These are phyloP conservation scores for Aspergillus uvarum DNA, from an alignment of 2,329 filamentous ascomycete genomes.

Conservation along the genomic window DNA sequence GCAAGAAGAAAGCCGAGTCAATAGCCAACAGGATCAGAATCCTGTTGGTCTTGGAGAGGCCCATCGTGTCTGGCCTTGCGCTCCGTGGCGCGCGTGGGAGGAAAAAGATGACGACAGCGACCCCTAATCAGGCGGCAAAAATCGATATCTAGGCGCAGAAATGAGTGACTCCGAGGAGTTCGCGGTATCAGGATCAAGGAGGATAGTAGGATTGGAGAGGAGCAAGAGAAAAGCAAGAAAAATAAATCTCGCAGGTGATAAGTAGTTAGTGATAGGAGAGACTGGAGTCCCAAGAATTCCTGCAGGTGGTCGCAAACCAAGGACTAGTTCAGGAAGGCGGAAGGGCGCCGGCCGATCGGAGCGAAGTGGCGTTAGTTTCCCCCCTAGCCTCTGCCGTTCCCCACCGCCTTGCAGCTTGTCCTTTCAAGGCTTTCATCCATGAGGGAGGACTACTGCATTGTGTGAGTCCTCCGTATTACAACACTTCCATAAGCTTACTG, in stretches of 20 bases:
- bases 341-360: background rate
- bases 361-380: constrained; percentile 8
- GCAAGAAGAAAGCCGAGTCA: constrained; percentile 82
- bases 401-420: background rate
- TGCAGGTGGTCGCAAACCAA: background rate
- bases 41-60: constrained; percentile 85
- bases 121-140: background rate
- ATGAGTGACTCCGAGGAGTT: background rate
- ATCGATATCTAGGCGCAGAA: background rate
- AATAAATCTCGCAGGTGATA: background rate
- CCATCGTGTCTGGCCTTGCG: constrained; percentile 56
- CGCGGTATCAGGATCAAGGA: background rate
- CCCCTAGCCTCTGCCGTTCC: background rate
- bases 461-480: too few relatives aligned
- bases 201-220: background rate
- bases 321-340: background rate
- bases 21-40: constrained; percentile 92
- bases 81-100: constrained; percentile 19
- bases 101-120: constrained; percentile 3
- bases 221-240: background rate
- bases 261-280: background rate
- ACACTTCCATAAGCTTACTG: too few relatives aligned
- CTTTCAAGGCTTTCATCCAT: background rate
- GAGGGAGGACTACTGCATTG: background rate
- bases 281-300: background rate